Evolutionary conservation across 495 filamentous ascomycete genomes (phyloP).

Genomic region (Achaetomiella virescens): DNA sequence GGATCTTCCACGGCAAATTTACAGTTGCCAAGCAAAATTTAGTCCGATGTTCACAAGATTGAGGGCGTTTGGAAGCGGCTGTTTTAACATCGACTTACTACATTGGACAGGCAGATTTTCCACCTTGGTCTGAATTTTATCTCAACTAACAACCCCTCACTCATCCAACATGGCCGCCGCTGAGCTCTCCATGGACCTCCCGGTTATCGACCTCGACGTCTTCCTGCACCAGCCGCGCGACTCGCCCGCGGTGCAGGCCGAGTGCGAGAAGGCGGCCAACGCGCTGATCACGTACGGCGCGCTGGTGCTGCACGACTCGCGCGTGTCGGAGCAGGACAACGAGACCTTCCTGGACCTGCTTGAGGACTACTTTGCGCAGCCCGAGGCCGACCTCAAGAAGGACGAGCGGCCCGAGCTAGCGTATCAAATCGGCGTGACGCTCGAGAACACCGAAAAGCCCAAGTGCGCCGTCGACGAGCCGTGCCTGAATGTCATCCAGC

Average conservation of each 20-base stretch:
- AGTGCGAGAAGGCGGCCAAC: conserved; percentile 39
- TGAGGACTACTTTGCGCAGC: conserved; percentile 50
- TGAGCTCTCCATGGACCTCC: conserved; percentile 43
- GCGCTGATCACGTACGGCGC: conserved; percentile 46
- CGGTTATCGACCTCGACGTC: conserved; percentile 47
- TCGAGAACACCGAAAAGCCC: conserved; percentile 50
- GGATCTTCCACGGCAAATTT: conserved; percentile 2
- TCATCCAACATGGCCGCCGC: conserved; percentile 5
- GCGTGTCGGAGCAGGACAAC: conserved; percentile 45
- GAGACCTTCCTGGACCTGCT: conserved; percentile 45
- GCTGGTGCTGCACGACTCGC: conserved; percentile 46
- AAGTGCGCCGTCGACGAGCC: conserved; percentile 50
- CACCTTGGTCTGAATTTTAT: background rate
- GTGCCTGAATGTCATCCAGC: conserved; percentile 42
- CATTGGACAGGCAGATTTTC: background rate
- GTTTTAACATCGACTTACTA: background rate
- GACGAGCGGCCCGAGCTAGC: conserved; percentile 46
- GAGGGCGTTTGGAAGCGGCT: background rate
- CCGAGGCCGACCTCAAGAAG: conserved; percentile 30
- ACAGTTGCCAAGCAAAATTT: conserved; percentile 1
- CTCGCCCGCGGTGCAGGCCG: conserved; percentile 35
- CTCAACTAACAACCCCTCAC: background rate
- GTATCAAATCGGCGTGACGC: conserved; percentile 48
- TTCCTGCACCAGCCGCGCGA: conserved; percentile 33
- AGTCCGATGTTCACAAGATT: background rate